These are phyloP conservation scores for Sisymbrium altissimum DNA, from an alignment of 345 rosid species.

Conservation along the genomic window DNA sequence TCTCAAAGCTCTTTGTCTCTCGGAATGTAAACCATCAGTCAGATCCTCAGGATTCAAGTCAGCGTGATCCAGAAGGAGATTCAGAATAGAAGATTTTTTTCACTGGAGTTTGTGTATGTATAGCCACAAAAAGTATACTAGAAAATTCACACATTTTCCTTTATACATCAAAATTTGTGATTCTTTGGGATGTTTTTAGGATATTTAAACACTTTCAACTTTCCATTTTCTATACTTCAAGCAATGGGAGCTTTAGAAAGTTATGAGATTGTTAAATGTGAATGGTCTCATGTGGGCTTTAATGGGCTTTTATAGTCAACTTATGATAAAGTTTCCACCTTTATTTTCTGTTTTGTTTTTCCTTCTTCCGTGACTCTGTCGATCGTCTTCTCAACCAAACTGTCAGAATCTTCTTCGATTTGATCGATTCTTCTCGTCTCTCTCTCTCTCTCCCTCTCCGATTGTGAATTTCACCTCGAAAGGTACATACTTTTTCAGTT, in stretches of 20 bases:
- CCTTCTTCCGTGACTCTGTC: not conserved
- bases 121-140: conserved; percentile 11
- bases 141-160: not conserved
- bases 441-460: not conserved
- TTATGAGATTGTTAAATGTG: too few species aligned
- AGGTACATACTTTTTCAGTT: conserved; percentile 3
- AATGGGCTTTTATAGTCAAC: conserved; percentile 3
- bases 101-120: conserved; percentile 5
- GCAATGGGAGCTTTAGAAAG: not conserved
- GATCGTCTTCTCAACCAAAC: conserved; percentile 26
- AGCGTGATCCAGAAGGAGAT: conserved; percentile 11
- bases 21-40: conserved; percentile 57
- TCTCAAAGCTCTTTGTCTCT: conserved; percentile 71
- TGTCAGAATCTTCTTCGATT: conserved; percentile 28
- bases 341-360: not conserved
- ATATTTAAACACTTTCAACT: not conserved
- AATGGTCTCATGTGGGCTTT: not conserved
- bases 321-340: not conserved
- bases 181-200: not conserved
- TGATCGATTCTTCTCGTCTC: conserved; percentile 16
- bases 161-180: not conserved
- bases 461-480: not conserved
- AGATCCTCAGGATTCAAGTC: conserved; percentile 45
- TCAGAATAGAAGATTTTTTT: not conserved
- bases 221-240: not conserved